Percentiles rank a stretch among this genome's conserved stretches.
Conservation (phyloP, 1,284 basidiomycete genomes). For the Apiotrichum sp. region DNA sequence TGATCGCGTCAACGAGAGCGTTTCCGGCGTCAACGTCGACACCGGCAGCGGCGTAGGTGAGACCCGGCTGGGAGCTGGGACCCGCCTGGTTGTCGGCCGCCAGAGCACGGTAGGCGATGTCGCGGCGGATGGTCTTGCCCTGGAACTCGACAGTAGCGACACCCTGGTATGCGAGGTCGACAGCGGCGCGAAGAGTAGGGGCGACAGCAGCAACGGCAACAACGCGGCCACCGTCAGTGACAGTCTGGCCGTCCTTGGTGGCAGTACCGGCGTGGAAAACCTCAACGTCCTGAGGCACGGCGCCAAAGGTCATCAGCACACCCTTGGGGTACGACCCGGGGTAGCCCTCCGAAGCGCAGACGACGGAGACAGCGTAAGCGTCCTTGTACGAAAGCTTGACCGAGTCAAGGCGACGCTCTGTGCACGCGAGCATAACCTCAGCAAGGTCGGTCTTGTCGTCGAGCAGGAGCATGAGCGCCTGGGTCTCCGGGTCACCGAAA, state of each 20-base stretch:
- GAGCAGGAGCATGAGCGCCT: constrained; percentile 83
- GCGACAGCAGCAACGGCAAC: constrained; percentile 83
- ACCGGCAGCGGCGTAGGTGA: constrained; percentile 92
- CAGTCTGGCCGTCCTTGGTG: constrained; percentile 55
- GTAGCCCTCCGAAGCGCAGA: constrained; percentile 88
- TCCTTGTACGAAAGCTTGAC: constrained; percentile 65
- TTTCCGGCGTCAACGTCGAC: constrained; percentile 96
- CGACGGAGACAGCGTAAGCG: constrained; percentile 82
- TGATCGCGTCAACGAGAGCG: constrained; percentile 85
- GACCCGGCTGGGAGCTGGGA: constrained; percentile 36
- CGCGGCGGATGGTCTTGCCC: constrained; percentile 81
- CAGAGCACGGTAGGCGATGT: constrained; percentile 76
- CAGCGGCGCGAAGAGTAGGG: constrained; percentile 68
- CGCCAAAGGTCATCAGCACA: constrained; percentile 63
- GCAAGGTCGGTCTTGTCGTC: constrained; percentile 73
- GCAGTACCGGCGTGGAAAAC: constrained; percentile 93
- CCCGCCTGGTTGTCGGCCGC: constrained; percentile 22
- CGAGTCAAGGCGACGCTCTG: constrained; percentile 82
- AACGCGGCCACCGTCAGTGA: constrained; percentile 90
- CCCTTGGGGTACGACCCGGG: constrained; percentile 83
- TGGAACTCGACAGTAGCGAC: constrained; percentile 78
- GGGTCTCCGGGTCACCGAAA: constrained; percentile 97
- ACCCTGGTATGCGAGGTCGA: constrained; percentile 75
- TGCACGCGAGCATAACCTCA: constrained; percentile 76
- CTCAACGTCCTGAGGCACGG: constrained; percentile 69